Conservation (phyloP, 2,329 filamentous ascomycete species). For the Botrytis medusae region DNA sequence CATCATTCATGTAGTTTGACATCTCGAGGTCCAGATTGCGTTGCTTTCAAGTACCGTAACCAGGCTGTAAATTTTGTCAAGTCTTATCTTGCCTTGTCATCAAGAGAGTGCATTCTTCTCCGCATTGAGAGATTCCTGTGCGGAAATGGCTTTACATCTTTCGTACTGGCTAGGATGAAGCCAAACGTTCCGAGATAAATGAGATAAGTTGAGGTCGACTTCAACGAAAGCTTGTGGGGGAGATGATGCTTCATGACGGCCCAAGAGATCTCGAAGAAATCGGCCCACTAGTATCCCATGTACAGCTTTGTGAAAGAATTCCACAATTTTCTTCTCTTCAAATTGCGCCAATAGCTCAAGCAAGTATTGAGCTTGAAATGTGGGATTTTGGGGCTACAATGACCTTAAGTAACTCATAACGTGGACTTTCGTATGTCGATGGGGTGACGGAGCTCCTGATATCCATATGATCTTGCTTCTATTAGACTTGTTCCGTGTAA, state of each 20-base stretch:
- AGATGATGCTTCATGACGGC: background rate
- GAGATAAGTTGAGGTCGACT: background rate
- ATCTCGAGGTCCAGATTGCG: background rate
- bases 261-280: background rate
- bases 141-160: too few relatives aligned
- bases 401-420: background rate
- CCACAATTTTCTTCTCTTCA: background rate
- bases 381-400: background rate
- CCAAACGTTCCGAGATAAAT: background rate
- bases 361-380: background rate
- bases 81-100: background rate
- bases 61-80: background rate
- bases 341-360: background rate
- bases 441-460: background rate
- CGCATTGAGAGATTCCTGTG: background rate
- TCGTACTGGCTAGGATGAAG: background rate
- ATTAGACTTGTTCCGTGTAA: background rate
- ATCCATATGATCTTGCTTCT: background rate
- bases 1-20: background rate
- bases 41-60: background rate
- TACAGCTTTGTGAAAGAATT: background rate
- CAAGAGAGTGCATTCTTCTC: background rate
- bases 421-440: background rate
- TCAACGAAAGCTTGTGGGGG: background rate
- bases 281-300: background rate